Base-by-base conservation (phyloP, 495 filamentous ascomycete genomes). In the Aspergillus nidulans region DNA sequence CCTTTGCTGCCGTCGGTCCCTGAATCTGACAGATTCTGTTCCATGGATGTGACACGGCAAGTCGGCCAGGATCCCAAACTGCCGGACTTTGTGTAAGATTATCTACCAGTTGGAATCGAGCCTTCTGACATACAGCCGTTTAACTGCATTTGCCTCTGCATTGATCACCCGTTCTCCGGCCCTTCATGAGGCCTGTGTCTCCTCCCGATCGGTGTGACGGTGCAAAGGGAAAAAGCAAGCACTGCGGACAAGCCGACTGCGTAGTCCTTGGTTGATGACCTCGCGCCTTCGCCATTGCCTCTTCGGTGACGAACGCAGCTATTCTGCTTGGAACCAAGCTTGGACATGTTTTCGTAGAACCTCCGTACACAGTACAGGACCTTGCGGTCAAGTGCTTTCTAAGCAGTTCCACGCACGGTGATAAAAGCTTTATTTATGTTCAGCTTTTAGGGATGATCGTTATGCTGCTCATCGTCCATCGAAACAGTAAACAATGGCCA, bases 151-250 rank as follows among this genome's bases (percentile, higher is more conserved):
- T 21, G 24, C 53, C 44, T 40, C 56, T 58, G 60, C 60, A 63
- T 63, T 45, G 60, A 63, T 63, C 60, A 63, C 50, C 60, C 6
- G 56, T 63, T 63, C 60, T 59, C 51, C 41, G 50, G 16, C 36
- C 40, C 51, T 20, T 47, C 32, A 19, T 53, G 23, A 56, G 52
- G 52, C 42, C 60, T 56, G 52, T 58, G 52, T 47, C 47, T 41
- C 30, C 24, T n/a, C 47, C n/a, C 15, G 30, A n/a, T 42, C 32
- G 32, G 30, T 34, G 28, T 30, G 28, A 49, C 42, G 39, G 30
- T 18, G 20, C 38, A 20, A 32, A 30, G 20, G 25, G 21, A 28
- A 32, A 45, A 45, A 32, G 26, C 21, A 48, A 30, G 28, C n/a
- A 40, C 13, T 6, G 21, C 18, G 47, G n/a, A 39, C 47, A 18